Conservation (phyloP, 192 early-diverging fungal species). For the Kappamyces sp. region DNA sequence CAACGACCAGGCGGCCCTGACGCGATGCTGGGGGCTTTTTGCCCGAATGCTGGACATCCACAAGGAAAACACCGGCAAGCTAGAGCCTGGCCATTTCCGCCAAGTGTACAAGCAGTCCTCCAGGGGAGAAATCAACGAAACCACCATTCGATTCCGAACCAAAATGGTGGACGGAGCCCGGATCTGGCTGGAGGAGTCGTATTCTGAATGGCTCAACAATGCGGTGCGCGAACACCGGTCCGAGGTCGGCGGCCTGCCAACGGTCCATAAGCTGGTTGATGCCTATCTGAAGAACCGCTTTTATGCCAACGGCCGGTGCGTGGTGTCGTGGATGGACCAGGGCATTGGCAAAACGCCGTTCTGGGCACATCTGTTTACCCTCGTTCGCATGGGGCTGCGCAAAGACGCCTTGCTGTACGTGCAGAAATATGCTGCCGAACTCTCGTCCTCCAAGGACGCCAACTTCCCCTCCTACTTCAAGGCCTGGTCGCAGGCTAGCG, state of each 20-base stretch:
- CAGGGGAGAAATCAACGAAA: neutral
- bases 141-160: slow-evolving; percentile 17
- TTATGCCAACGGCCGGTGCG: slow-evolving; percentile 27
- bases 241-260: slow-evolving; percentile 74
- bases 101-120: slow-evolving; percentile 14
- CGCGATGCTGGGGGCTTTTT: slow-evolving; percentile 25
- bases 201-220: slow-evolving; percentile 13
- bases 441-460: slow-evolving; percentile 52
- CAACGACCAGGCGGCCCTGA: slow-evolving; percentile 18
- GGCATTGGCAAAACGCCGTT: slow-evolving; percentile 46
- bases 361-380: slow-evolving; percentile 82
- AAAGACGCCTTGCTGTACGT: slow-evolving; percentile 66
- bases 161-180: slow-evolving; percentile 23
- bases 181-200: slow-evolving; percentile 32
- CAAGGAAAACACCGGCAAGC: neutral
- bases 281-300: slow-evolving; percentile 70
- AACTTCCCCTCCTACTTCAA: slow-evolving; percentile 67
- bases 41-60: slow-evolving; percentile 22
- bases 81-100: slow-evolving; percentile 19
- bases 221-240: slow-evolving; percentile 29
- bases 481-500: slow-evolving; percentile 46
- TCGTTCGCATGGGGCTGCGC: slow-evolving; percentile 69
- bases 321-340: slow-evolving; percentile 24
- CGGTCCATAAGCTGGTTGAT: slow-evolving; percentile 60
- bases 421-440: slow-evolving; percentile 43